These are phyloP conservation scores for Phalaenopsis aphrodite DNA, from an alignment of 106 monocot genomes.

Conservation along the genomic window DNA sequence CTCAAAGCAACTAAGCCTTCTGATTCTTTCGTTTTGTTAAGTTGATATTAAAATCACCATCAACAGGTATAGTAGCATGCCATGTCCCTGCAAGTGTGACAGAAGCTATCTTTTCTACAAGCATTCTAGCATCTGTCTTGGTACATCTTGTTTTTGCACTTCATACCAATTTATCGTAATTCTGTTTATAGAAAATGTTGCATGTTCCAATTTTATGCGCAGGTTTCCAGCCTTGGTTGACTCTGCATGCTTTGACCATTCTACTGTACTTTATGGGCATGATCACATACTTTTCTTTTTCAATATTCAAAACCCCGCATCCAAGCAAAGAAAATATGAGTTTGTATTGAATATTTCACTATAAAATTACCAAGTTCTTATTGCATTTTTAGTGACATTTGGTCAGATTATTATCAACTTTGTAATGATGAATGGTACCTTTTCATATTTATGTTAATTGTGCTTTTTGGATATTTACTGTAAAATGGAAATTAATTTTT, in stretches of 20 bases:
- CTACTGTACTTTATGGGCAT: not conserved
- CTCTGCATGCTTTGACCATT: not conserved
- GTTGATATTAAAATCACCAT: too few relatives aligned
- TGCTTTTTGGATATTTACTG: not conserved
- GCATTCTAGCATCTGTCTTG: not conserved
- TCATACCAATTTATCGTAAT: not conserved
- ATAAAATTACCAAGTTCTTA: not conserved
- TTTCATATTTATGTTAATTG: not conserved
- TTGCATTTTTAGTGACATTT: not conserved
- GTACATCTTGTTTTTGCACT: not conserved
- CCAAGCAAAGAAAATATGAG: too few relatives aligned
- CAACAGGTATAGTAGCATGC: too few relatives aligned
- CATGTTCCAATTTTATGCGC: not conserved
- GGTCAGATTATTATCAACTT: not conserved
- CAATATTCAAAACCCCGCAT: not conserved
- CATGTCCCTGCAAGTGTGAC: not conserved
- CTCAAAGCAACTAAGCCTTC: too few relatives aligned
- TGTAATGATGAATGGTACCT: not conserved
- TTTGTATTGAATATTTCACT: not conserved
- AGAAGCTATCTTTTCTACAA: not conserved
- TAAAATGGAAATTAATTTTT: not conserved
- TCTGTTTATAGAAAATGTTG: not conserved
- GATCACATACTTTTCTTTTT: too few relatives aligned
- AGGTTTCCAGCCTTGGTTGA: not conserved
- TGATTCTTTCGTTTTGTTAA: too few relatives aligned